Conservation (phyloP, 306 rosid species). For the Glycine tomentella region DNA sequence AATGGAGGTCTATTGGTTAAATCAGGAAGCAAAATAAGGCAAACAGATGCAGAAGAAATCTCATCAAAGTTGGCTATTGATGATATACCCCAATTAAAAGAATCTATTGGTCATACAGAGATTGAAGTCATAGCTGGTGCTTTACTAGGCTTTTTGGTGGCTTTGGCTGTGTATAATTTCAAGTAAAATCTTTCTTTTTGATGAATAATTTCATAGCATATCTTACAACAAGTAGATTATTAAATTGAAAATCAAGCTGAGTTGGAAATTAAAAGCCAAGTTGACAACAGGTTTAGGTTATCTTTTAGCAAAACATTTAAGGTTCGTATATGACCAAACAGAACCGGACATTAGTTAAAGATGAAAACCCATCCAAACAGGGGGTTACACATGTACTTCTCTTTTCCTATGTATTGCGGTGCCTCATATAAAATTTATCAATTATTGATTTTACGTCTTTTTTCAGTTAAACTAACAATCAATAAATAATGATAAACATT, state of each 20-base stretch:
- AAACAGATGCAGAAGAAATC: constrained; percentile 52
- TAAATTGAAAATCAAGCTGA: constrained; percentile 1
- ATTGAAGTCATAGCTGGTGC: constrained; percentile 88
- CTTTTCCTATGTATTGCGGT: background rate
- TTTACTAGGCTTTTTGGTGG: constrained; percentile 74
- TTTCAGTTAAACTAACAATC: background rate
- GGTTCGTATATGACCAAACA: background rate
- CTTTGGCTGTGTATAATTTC: constrained; percentile 53
- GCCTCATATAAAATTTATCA: too few relatives aligned
- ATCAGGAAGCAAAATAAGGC: constrained; percentile 46
- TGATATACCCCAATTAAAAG: constrained; percentile 56
- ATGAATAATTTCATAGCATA: constrained; percentile 13
- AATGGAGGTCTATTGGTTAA: constrained; percentile 46
- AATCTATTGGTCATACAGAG: constrained; percentile 85
- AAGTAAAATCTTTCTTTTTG: constrained; percentile 30
- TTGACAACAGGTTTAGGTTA: background rate
- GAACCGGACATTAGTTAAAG: background rate
- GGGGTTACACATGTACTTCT: background rate
- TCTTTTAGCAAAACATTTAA: background rate
- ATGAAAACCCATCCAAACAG: background rate
- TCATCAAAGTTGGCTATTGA: constrained; percentile 36
- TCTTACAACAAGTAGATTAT: background rate
- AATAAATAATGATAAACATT: too few relatives aligned
- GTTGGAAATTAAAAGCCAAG: background rate
- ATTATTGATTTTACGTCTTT: background rate